Evolutionary conservation across 2,329 filamentous ascomycete species (phyloP), one percentile per base, ranked within the genome.

Genomic region (Fusarium siculi): DNA sequence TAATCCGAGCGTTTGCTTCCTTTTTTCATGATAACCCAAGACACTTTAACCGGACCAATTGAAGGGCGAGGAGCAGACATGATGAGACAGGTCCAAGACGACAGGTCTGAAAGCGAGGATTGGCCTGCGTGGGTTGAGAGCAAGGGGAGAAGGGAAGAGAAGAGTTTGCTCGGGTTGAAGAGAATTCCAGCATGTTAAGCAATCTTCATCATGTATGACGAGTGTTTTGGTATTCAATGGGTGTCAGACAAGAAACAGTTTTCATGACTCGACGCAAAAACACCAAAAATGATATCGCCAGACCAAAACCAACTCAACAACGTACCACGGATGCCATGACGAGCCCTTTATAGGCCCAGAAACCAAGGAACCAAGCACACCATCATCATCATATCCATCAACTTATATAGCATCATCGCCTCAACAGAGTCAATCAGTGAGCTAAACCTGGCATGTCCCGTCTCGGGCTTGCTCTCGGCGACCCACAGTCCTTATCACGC

Each of bases 391-490:
- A 55, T 52, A 69, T 63, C 57, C 49, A 42, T 37, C 34, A n/a
- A 30, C 40, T 59, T 43, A 60, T 61, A 68, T 68, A 74, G 60
- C 47, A 59, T 70, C 43, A 39, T 46, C 18, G 43, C 32, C 32
- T 32, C 7, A 11, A 32, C 25, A n/a, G 23, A 54, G 19, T 53
- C 18, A 32, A 34, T 50, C 30, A 50, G 8, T 50, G 42, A 34
- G 16, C n/a, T 68, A 42, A 74, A 64, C 74, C 70, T 70, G 60
- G 58, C 34, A 18, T 66, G 63, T 53, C 67, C 61, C 52, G 67
- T 77, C 75, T 79, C 77, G 78, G 76, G 74, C 76, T 77, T 69
- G 66, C 71, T 76, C 68, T 78, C 77, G 76, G 76, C 76, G 78
- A 77, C 76, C 77, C 78, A 79, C 77, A 68, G 63, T 47, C 69